phyloP scores from a whole-genome alignment of 805 yeast genomes.

The Cephaloascus fragrans region DNA sequence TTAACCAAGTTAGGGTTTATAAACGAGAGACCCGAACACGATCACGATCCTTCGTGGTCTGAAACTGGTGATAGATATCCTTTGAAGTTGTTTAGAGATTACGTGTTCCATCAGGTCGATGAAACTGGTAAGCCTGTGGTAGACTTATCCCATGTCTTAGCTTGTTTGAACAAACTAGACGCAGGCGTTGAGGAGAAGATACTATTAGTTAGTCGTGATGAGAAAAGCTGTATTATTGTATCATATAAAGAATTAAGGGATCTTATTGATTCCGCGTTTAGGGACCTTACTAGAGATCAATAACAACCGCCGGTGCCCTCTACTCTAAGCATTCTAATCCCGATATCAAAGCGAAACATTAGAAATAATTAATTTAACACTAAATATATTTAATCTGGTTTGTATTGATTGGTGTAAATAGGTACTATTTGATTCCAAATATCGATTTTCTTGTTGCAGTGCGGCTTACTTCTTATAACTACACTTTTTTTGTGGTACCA shows the following conservation, averaged over 20 bases:
- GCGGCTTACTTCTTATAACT: too few relatives aligned
- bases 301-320: too few relatives aligned
- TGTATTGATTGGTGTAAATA: too few relatives aligned
- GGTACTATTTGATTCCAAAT: too few relatives aligned
- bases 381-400: not conserved
- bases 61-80: constrained; percentile 72
- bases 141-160: constrained; percentile 75
- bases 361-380: too few relatives aligned
- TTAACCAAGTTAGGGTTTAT: constrained; percentile 74
- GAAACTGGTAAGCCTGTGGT: constrained; percentile 68
- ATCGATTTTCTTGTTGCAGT: too few relatives aligned
- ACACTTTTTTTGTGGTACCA: too few relatives aligned
- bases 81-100: constrained; percentile 68
- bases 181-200: constrained; percentile 84
- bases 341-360: not conserved
- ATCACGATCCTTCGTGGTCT: constrained; percentile 50
- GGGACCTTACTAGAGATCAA: constrained; percentile 23
- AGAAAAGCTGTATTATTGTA: constrained; percentile 74
- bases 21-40: constrained; percentile 61
- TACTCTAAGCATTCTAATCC: too few relatives aligned
- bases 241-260: constrained; percentile 77
- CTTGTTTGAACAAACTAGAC: constrained; percentile 79
- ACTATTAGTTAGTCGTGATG: constrained; percentile 74
- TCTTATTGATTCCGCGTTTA: constrained; percentile 59
- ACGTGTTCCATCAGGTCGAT: constrained; percentile 76